Base-by-base conservation (phyloP, 441 rosid genomes). In the Pelargonium australe region DNA sequence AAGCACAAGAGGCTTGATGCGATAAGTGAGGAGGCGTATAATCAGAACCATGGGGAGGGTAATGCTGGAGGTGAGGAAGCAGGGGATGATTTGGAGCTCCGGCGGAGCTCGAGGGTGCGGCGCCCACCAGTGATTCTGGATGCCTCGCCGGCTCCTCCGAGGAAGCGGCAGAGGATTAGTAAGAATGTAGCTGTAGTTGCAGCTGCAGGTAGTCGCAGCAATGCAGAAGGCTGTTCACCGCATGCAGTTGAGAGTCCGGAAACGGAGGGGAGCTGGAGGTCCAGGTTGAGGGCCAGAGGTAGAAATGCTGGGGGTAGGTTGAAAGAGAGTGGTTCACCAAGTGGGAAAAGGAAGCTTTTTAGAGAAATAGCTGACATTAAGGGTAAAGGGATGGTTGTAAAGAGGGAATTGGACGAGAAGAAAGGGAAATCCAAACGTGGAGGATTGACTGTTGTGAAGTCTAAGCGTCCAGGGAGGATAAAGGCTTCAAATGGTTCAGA, bases 1-100 rank as follows among this genome's bases (percentile, higher is more conserved):
- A 93, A 85, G 85, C 92, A 87, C 64, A 95, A 95, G 86, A 89
- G 91, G 77, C 89, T 95, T n/a, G 95, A 89, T 75, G 86, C 97
- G 44, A 95, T 95, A 51, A 85, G 88, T 58, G 99, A 92, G 76
- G 85, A 76, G 47, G 86, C 81, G 68, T 92, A 92, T 78, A 90
- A 77, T 34, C 85, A 79, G 73, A 87, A 90, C 80, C 98, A 86
- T 66, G 73, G 72, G 20, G 96, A 82, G 60, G 58, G 83, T 3
- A 77, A 64, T 63, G 80, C 70, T 67, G 73, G 72, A 34, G 83
- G 25, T 49, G 79, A 16, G 57, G 76, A 72, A 53, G 79, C 58
- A 0, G 70, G 25, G 73, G 84, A 73, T 17, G 85, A 80, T 41
- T 70, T 73, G 64, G 96, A 87, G 80, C 84, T 78, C 19, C 85